Evolutionary conservation across 495 filamentous ascomycete species (phyloP).

Genomic region (Penicillium egyptiacum): DNA sequence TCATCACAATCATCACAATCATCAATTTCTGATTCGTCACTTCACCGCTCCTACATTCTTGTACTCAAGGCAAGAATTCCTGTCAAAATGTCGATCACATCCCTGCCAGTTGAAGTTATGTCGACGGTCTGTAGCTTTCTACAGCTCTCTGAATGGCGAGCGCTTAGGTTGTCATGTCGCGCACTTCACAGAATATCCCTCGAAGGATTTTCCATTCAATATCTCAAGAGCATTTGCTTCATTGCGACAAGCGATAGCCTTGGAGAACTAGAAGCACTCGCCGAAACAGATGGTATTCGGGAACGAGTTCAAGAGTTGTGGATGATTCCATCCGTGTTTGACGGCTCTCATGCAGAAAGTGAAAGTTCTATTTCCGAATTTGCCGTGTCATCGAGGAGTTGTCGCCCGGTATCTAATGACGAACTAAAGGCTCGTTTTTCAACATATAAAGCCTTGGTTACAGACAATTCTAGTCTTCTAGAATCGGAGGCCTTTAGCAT

Average conservation of each 20-base stretch:
- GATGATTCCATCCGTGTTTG: conserved; percentile 10
- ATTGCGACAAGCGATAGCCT: conserved; percentile 7
- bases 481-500: too few relatives aligned
- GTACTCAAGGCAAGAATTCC: too few relatives aligned
- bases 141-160: not conserved
- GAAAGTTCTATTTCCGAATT: not conserved
- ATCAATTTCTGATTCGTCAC: too few relatives aligned
- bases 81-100: not conserved
- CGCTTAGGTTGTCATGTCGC: conserved; percentile 2
- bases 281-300: not conserved
- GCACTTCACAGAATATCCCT: not conserved
- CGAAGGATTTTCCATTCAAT: not conserved
- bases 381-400: not conserved
- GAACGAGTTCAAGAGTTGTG: not conserved
- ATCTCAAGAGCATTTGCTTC: conserved; percentile 9
- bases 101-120: conserved; percentile 4
- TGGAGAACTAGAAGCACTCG: not conserved
- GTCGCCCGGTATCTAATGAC: not conserved
- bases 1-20: too few relatives aligned
- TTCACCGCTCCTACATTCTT: too few relatives aligned
- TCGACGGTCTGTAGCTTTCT: not conserved
- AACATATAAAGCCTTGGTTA: too few relatives aligned
- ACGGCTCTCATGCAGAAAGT: not conserved
- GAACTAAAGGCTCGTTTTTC: not conserved
- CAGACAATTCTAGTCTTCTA: too few relatives aligned